Evolutionary conservation across 345 rosid species (phyloP).

Genomic region (Ceriops zippeliana): DNA sequence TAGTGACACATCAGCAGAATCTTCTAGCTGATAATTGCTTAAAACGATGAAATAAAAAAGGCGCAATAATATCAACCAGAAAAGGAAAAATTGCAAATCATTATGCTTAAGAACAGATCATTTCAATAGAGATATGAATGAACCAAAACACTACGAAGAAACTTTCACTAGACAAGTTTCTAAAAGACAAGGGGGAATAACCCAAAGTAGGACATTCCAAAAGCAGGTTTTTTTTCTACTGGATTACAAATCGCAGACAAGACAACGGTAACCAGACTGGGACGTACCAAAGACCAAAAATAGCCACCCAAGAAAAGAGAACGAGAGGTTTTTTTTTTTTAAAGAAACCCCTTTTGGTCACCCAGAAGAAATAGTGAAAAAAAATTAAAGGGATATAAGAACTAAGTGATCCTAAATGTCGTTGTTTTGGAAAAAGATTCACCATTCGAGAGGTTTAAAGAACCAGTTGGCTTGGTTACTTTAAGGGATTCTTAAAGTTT

Average conservation of each 20-base stretch:
- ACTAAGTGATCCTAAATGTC: no score
- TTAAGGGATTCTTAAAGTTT: no score
- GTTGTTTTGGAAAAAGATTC: background rate
- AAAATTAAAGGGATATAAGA: no score
- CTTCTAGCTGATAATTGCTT: slow-evolving; percentile 8
- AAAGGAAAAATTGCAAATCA: slow-evolving; percentile 29
- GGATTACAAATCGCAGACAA: slow-evolving; percentile 21
- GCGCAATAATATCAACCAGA: slow-evolving; percentile 22
- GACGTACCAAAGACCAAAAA: slow-evolving; percentile 9
- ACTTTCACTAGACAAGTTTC: slow-evolving; percentile 43
- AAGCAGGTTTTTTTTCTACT: slow-evolving; percentile 30
- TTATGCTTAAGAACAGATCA: slow-evolving; percentile 19
- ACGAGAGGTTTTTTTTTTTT: background rate
- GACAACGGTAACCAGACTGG: slow-evolving; percentile 20
- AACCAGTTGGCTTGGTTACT: background rate
- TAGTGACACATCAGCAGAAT: slow-evolving; percentile 13
- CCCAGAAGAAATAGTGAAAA: slow-evolving; percentile 9
- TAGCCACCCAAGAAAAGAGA: slow-evolving; percentile 1
- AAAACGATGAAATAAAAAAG: slow-evolving; percentile 21
- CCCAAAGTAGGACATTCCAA: slow-evolving; percentile 68
- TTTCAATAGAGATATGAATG: slow-evolving; percentile 29
- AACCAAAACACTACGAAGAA: slow-evolving; percentile 38
- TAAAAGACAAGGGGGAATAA: slow-evolving; percentile 56
- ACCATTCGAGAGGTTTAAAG: background rate
- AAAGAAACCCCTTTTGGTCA: slow-evolving; percentile 16